Evolutionary conservation across 2,329 filamentous ascomycete genomes (phyloP).

Genomic region (Cordyceps tenuipes): DNA sequence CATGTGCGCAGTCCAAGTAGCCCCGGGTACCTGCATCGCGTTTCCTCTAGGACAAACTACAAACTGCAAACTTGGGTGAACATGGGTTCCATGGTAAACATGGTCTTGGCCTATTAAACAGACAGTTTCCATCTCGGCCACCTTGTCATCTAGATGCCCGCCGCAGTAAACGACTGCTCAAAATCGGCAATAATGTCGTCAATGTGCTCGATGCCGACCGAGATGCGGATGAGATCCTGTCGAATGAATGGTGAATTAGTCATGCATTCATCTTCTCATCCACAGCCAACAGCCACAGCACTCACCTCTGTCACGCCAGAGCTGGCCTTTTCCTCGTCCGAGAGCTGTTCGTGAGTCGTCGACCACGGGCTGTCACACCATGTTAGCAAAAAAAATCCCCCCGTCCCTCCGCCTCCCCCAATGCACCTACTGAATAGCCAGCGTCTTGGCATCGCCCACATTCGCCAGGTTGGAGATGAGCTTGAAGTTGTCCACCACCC

Average conservation of each 20-base stretch:
- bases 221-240: slow-evolving; percentile 85
- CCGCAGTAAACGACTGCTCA: slow-evolving; percentile 73
- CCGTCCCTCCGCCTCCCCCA: too few species aligned
- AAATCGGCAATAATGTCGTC: slow-evolving; percentile 97
- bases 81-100: not conserved
- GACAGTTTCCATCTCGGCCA: not conserved
- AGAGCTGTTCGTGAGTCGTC: slow-evolving; percentile 89
- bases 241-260: not conserved
- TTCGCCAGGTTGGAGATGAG: slow-evolving; percentile 94
- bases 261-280: not conserved
- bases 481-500: slow-evolving; percentile 91
- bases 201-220: slow-evolving; percentile 91
- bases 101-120: not conserved
- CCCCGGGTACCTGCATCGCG: not conserved
- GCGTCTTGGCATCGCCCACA: slow-evolving; percentile 89
- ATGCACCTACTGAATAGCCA: slow-evolving; percentile 71
- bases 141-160: slow-evolving; percentile 17
- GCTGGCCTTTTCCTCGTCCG: slow-evolving; percentile 66
- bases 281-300: too few species aligned
- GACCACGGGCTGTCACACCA: slow-evolving; percentile 58
- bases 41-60: not conserved
- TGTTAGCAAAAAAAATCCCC: too few species aligned
- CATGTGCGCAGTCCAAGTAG: not conserved
- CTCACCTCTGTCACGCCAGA: slow-evolving; percentile 72
- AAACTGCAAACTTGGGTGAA: not conserved